Evolutionary conservation across 2,329 filamentous ascomycete species (phyloP).

Genomic region (Fusarium pseudoanthophilum): DNA sequence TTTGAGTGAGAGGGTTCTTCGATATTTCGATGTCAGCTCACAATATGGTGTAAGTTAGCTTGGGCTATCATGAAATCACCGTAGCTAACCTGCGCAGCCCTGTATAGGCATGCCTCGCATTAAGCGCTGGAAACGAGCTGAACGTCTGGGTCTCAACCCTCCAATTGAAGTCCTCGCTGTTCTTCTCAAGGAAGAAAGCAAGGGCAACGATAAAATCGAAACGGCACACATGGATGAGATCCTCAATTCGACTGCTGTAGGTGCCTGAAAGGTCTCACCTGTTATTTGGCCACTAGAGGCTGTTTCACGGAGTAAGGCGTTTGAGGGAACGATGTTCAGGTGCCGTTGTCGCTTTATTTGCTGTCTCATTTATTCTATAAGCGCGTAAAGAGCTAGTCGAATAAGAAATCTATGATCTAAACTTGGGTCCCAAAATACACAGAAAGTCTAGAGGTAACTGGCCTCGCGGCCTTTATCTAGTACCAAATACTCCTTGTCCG

Average conservation of each 20-base stretch:
- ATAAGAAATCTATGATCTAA: slow-evolving; percentile 34
- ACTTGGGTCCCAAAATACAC: slow-evolving; percentile 9
- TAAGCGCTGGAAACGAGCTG: slow-evolving; percentile 88
- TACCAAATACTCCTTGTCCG: slow-evolving; percentile 96
- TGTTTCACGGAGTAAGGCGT: slow-evolving; percentile 39
- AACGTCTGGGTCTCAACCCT: slow-evolving; percentile 83
- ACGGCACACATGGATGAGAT: slow-evolving; percentile 80
- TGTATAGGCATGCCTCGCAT: slow-evolving; percentile 85
- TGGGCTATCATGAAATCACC: neutral
- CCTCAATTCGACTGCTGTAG: slow-evolving; percentile 61
- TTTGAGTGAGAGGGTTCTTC: slow-evolving; percentile 83
- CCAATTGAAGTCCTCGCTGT: slow-evolving; percentile 92
- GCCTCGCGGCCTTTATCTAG: slow-evolving; percentile 53
- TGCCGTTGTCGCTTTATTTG: slow-evolving; percentile 35
- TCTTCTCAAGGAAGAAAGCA: slow-evolving; percentile 75
- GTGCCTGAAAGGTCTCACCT: slow-evolving; percentile 41
- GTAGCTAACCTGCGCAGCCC: slow-evolving; percentile 61
- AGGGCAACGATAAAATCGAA: slow-evolving; percentile 64
- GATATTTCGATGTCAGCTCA: slow-evolving; percentile 91
- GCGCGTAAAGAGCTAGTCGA: slow-evolving; percentile 10
- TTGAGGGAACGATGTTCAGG: slow-evolving; percentile 23
- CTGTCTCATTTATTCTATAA: slow-evolving; percentile 29
- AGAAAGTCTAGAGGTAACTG: slow-evolving; percentile 10
- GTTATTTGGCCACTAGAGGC: slow-evolving; percentile 10
- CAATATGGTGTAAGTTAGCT: slow-evolving; percentile 87